These are phyloP conservation scores for Penicillium soppii DNA, from an alignment of 495 filamentous ascomycete genomes.

Conservation along the genomic window DNA sequence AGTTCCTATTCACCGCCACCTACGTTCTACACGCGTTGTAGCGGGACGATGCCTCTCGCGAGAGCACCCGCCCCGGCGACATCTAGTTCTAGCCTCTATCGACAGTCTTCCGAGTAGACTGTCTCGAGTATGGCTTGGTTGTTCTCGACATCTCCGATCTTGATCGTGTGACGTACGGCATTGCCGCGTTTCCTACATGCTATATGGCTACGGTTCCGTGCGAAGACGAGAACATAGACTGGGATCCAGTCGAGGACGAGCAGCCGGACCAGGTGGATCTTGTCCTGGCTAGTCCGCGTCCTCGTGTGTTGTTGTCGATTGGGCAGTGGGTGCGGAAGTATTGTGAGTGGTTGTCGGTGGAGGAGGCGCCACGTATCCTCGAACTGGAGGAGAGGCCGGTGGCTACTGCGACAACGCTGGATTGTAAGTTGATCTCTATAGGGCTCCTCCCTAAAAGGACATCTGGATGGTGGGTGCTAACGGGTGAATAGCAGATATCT, in stretches of 20 bases:
- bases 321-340: slow-evolving; percentile 9
- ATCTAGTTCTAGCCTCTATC: slow-evolving; percentile 18
- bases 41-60: slow-evolving; percentile 7
- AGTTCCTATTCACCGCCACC: slow-evolving; percentile 16
- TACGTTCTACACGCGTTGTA: slow-evolving; percentile 15
- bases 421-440: slow-evolving; percentile 9
- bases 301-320: slow-evolving; percentile 14
- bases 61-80: slow-evolving; percentile 12
- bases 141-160: slow-evolving; percentile 19
- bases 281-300: slow-evolving; percentile 4
- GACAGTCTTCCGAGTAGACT: slow-evolving; percentile 17
- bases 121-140: slow-evolving; percentile 18
- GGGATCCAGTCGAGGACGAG: slow-evolving; percentile 14
- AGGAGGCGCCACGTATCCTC: neutral
- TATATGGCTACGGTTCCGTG: slow-evolving; percentile 14
- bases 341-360: neutral
- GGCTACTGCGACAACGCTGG: slow-evolving; percentile 12
- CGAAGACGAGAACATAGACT: neutral
- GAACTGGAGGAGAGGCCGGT: slow-evolving; percentile 12
- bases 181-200: slow-evolving; percentile 6
- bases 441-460: too few relatives aligned
- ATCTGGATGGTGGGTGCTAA: slow-evolving; percentile 9
- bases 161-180: slow-evolving; percentile 14
- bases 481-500: slow-evolving; percentile 12
- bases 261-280: slow-evolving; percentile 3